Evolutionary conservation across 352 stramenopile species (phyloP).

Genomic region (Phytophthora foliorum): DNA sequence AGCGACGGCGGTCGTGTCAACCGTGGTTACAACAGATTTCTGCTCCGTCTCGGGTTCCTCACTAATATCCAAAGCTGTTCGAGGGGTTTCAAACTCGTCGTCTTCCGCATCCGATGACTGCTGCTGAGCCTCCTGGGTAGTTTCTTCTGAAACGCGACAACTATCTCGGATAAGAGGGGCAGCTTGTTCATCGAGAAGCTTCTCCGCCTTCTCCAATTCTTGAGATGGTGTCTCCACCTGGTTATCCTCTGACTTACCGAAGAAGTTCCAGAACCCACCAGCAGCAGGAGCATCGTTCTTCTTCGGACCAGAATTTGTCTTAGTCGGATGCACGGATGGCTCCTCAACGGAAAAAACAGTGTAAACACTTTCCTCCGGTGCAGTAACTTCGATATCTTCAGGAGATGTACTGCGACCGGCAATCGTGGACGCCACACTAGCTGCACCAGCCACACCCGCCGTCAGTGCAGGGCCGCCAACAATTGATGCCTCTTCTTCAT

Average conservation of each 20-base stretch:
- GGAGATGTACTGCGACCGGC: not conserved
- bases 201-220: not conserved
- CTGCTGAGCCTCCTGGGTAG: not conserved
- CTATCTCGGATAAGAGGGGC: not conserved
- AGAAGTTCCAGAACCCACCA: conserved; percentile 35
- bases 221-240: not conserved
- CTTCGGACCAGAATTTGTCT: no score
- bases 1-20: no score
- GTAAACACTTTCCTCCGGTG: conserved; percentile 1
- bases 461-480: not conserved
- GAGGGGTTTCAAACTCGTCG: conserved; percentile 4
- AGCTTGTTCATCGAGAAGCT: not conserved
- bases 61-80: not conserved
- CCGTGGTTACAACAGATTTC: not conserved
- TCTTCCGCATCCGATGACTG: not conserved
- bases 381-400: not conserved
- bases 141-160: not conserved
- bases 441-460: conserved; percentile 7
- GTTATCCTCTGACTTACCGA: conserved; percentile 14
- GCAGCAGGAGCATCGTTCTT: not conserved
- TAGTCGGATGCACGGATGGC: not conserved
- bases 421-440: conserved; percentile 1
- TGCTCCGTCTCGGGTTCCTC: not conserved
- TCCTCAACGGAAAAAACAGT: conserved; percentile 11
- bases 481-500: not conserved